phyloP scores from a whole-genome alignment of 73 alveolate genomes.

The Paramecium primaurelia region DNA sequence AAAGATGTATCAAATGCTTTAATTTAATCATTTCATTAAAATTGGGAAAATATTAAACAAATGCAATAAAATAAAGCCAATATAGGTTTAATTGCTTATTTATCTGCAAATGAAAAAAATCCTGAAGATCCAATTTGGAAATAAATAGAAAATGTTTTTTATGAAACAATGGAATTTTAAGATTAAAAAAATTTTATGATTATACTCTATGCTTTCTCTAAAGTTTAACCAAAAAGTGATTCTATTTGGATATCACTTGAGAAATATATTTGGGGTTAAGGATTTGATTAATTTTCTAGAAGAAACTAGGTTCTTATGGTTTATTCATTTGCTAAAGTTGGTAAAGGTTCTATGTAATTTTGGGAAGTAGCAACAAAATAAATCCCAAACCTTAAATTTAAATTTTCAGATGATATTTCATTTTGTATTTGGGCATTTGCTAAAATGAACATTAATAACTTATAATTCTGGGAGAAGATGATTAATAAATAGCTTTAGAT shows the following conservation, averaged over 20 bases:
- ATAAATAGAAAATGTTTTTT: not conserved
- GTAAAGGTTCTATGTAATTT: not conserved
- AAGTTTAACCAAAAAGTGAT: not conserved
- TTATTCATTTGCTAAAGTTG: constrained; percentile 2
- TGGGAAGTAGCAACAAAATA: constrained; percentile 16
- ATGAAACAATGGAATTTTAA: not conserved
- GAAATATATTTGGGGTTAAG: constrained; percentile 30
- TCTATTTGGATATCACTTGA: not conserved
- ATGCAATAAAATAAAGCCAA: not conserved
- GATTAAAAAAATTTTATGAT: not conserved
- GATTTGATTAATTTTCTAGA: not conserved
- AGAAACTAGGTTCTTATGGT: not conserved
- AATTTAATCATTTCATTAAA: not conserved
- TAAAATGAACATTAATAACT: not conserved
- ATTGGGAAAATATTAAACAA: not conserved
- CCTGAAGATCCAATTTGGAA: not conserved
- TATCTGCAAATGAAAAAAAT: constrained; percentile 21
- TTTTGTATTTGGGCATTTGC: constrained; percentile 32
- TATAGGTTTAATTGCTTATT: constrained; percentile 14
- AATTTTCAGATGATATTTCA: not conserved
- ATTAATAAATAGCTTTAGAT: not conserved
- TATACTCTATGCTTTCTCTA: not conserved
- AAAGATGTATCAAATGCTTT: not conserved
- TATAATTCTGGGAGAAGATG: not conserved
- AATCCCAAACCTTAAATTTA: not conserved